Percentiles rank a stretch among this genome's conserved stretches.
phyloP scores from a whole-genome alignment of 495 filamentous ascomycete species.

The Lasiosphaeria hispida region DNA sequence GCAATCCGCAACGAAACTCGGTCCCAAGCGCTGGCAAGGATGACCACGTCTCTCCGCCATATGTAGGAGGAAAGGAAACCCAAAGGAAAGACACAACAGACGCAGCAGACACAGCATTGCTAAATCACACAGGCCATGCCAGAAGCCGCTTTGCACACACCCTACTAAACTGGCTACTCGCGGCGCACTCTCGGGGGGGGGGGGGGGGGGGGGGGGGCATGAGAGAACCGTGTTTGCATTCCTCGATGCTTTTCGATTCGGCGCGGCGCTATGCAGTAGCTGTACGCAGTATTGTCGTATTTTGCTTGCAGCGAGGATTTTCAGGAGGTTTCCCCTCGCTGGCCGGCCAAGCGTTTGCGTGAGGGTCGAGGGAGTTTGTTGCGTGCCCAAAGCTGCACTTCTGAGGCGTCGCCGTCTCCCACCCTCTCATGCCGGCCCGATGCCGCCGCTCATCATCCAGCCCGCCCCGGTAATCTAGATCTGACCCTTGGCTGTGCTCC shows the following conservation, averaged over 20 bases:
- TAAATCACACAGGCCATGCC: constrained; percentile 24
- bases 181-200: background rate
- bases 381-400: constrained; percentile 3
- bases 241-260: background rate
- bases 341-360: background rate
- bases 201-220: background rate
- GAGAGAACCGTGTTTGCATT: background rate
- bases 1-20: background rate
- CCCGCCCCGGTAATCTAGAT: constrained; percentile 11
- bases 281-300: background rate
- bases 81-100: background rate
- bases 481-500: constrained; percentile 1
- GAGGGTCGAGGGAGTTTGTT: background rate
- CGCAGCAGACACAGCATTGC: constrained; percentile 13
- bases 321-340: constrained; percentile 4
- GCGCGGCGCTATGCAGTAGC: background rate
- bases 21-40: background rate
- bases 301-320: background rate
- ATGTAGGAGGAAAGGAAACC: constrained; percentile 8
- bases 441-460: constrained; percentile 6
- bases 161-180: background rate
- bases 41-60: background rate
- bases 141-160: constrained; percentile 17
- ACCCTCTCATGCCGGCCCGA: constrained; percentile 1
- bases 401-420: background rate